Conservation (phyloP, 2,329 filamentous ascomycete species). For the Pseudomassariella vexata region DNA sequence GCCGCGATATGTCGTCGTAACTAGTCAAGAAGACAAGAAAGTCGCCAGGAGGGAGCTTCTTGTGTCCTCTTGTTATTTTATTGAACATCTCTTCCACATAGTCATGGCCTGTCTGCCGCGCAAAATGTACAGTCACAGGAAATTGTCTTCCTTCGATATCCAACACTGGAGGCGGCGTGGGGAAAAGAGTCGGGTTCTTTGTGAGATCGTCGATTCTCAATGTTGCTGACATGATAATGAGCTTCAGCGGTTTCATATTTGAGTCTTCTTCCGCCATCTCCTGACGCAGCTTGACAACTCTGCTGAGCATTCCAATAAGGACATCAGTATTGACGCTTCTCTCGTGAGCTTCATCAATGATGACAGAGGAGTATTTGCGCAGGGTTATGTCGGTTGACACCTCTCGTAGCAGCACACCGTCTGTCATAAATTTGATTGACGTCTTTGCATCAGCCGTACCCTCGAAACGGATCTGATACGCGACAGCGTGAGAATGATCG, state of each 20-base stretch:
- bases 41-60: slow-evolving; percentile 81
- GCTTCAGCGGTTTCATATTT: slow-evolving; percentile 71
- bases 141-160: slow-evolving; percentile 90
- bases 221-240: slow-evolving; percentile 98
- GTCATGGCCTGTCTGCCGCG: slow-evolving; percentile 74
- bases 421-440: slow-evolving; percentile 97
- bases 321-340: slow-evolving; percentile 97
- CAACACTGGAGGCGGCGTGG: slow-evolving; percentile 72
- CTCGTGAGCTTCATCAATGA: slow-evolving; percentile 97
- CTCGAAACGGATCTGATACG: slow-evolving; percentile 94
- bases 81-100: slow-evolving; percentile 86
- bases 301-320: slow-evolving; percentile 92
- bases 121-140: slow-evolving; percentile 84
- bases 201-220: slow-evolving; percentile 86
- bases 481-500: slow-evolving; percentile 68
- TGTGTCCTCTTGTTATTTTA: slow-evolving; percentile 83
- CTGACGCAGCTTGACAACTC: slow-evolving; percentile 78
- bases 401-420: slow-evolving; percentile 89
- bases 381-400: slow-evolving; percentile 84
- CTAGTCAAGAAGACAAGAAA: slow-evolving; percentile 94
- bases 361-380: slow-evolving; percentile 83
- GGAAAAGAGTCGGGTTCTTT: slow-evolving; percentile 75
- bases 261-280: slow-evolving; percentile 69
- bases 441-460: slow-evolving; percentile 75
- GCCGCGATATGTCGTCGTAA: slow-evolving; percentile 79